These are phyloP conservation scores for Parmelia sp. DNA, from an alignment of 495 filamentous ascomycete genomes.

Conservation along the genomic window DNA sequence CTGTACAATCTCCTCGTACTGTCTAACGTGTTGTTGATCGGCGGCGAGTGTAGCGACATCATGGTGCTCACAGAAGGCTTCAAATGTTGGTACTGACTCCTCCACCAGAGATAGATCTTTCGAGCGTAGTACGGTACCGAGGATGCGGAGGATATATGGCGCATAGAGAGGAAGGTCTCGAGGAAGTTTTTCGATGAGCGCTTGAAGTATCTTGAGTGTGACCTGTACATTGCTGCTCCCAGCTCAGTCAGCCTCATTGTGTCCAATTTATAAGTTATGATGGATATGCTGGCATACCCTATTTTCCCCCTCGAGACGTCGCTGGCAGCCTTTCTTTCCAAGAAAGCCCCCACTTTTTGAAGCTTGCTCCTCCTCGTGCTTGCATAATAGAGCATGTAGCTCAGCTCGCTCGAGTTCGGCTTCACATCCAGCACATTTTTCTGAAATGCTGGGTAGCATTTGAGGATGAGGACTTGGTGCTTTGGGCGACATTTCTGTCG, in stretches of 20 bases:
- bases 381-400: constrained; percentile 91
- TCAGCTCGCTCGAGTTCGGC: constrained; percentile 89
- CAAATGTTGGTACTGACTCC: constrained; percentile 75
- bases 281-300: constrained; percentile 51
- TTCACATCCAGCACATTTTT: constrained; percentile 86
- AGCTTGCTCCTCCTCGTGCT: constrained; percentile 89
- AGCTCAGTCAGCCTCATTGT: constrained; percentile 7
- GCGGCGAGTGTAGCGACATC: constrained; percentile 69
- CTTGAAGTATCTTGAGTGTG: constrained; percentile 78
- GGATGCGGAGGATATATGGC: constrained; percentile 67
- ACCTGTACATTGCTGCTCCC: constrained; percentile 76
- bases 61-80: constrained; percentile 74
- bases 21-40: constrained; percentile 73
- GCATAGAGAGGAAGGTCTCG: constrained; percentile 86
- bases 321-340: constrained; percentile 81
- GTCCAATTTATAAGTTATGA: background rate
- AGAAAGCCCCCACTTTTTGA: constrained; percentile 83
- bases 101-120: constrained; percentile 84
- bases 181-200: constrained; percentile 84
- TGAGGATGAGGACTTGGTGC: constrained; percentile 86
- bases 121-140: constrained; percentile 69
- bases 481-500: constrained; percentile 71
- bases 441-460: constrained; percentile 85
- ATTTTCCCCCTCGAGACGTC: constrained; percentile 78
- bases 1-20: constrained; percentile 71